Evolutionary conservation across 106 monocot species (phyloP), one percentile per base, ranked within the genome.

Genomic region (Vanilla planifolia): DNA sequence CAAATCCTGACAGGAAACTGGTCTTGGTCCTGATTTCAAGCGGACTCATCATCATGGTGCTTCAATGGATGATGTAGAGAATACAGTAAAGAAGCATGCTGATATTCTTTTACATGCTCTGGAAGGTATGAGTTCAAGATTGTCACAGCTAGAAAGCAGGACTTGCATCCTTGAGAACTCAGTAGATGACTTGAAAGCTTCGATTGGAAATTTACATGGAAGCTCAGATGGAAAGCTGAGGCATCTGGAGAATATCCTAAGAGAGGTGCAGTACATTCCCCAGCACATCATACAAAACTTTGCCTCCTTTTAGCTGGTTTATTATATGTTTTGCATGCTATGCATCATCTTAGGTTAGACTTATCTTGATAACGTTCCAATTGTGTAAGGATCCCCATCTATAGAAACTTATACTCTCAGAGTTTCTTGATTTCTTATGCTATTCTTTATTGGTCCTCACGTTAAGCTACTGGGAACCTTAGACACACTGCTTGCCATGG

Each of bases 71-170:
- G 86, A 86, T 56, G 73, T 86, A 57, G 81, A 81, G 39, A 68
- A 55, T 39, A 78, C 78, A 19, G 66, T 86, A 60, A 86, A 86
- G 69, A 86, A 81, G 37, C 63, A 81, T 67, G 68, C 69, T 66
- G 86, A 81, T 65, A 78, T 66, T 66, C 40, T 86, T 37, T 48
- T 86, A 23, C 71, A 73, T 65, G 57, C 81, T 23, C 40, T 86
- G 55, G 86, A 81, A 78, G 78, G 69, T 67, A 63, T 86, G 35
- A 73, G 78, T 74, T 71, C 86, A 78, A 74, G 86, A 65, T 58
- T 86, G 72, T 60, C 71, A 15, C 81, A 86, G 55, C 60, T 86
- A 58, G 86, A 86, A 52, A 78, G 75, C 57, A 75, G 77, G 71
- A 81, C 81, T 32, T 65, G 55, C 19, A 43, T 72, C 37, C 75